phyloP scores from a whole-genome alignment of 306 rosid genomes.

The Potentilla sterilis region DNA sequence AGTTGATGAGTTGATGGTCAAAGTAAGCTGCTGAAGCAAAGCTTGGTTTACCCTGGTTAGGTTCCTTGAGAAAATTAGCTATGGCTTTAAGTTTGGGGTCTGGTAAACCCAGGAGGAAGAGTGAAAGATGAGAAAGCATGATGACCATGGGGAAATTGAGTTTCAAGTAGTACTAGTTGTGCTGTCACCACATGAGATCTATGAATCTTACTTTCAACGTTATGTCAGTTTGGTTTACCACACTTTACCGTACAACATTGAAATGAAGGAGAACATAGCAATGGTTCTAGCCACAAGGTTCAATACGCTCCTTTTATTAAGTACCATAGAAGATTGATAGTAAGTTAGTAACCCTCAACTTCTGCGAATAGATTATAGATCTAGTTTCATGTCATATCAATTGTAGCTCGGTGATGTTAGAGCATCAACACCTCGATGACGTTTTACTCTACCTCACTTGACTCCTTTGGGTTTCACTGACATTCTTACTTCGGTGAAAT shows the following conservation, averaged over 20 bases:
- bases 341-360: background rate
- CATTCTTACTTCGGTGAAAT: background rate
- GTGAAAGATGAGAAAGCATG: background rate
- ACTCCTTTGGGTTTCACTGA: background rate
- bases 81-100: background rate
- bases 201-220: background rate
- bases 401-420: background rate
- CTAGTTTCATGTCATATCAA: slow-evolving; percentile 2
- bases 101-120: slow-evolving; percentile 5
- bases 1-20: slow-evolving; percentile 1
- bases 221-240: slow-evolving; percentile 14
- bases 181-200: slow-evolving; percentile 9
- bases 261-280: background rate
- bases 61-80: background rate
- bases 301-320: background rate
- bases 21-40: slow-evolving; percentile 5
- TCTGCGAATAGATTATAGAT: background rate
- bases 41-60: slow-evolving; percentile 4
- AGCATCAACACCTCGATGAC: background rate
- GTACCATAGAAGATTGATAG: background rate
- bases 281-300: background rate
- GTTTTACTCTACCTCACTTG: background rate
- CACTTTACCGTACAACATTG: slow-evolving; percentile 1
- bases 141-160: background rate
- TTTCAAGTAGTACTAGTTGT: background rate